These are phyloP conservation scores for Ophiostoma montium DNA, from an alignment of 2,329 filamentous ascomycete species.

Conservation along the genomic window DNA sequence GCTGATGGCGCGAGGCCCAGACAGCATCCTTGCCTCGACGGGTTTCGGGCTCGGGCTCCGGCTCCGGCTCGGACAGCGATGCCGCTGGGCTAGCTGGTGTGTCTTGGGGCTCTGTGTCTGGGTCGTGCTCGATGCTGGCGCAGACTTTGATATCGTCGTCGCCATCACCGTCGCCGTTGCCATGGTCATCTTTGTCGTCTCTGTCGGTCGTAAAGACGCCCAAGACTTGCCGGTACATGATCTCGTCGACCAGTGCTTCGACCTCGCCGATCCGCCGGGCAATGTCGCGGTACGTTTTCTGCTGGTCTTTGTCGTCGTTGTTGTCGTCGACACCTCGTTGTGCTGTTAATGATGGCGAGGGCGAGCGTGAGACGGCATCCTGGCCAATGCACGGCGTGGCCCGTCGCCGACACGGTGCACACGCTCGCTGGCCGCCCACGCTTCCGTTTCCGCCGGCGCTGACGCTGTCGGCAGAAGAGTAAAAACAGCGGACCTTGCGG, in stretches of 20 bases:
- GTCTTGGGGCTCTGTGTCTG: too few relatives aligned
- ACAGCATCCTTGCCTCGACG: too few relatives aligned
- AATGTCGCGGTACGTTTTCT: constrained; percentile 1
- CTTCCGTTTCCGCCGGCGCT: not conserved
- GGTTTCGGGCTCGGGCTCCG: too few relatives aligned
- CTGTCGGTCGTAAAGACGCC: not conserved
- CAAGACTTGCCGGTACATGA: constrained; percentile 14
- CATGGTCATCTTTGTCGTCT: not conserved
- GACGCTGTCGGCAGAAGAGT: constrained; percentile 14
- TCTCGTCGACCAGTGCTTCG: constrained; percentile 22
- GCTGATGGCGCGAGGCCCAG: too few relatives aligned
- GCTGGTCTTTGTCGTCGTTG: constrained; percentile 5
- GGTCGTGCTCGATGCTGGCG: too few relatives aligned
- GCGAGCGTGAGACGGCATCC: constrained; percentile 19
- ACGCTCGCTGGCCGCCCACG: constrained; percentile 17
- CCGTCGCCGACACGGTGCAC: constrained; percentile 30
- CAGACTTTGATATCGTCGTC: too few relatives aligned
- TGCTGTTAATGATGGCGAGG: not conserved
- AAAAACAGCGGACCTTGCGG: constrained; percentile 35
- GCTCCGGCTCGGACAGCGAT: too few relatives aligned
- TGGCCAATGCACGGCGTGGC: constrained; percentile 30
- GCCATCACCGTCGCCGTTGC: too few relatives aligned
- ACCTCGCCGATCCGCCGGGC: constrained; percentile 16
- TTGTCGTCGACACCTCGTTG: too few relatives aligned
- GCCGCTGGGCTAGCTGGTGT: too few relatives aligned